Percentiles rank a stretch among this genome's conserved stretches.
Conservation (phyloP, 129 eudicot genomes). For the Lactuca saligna region DNA sequence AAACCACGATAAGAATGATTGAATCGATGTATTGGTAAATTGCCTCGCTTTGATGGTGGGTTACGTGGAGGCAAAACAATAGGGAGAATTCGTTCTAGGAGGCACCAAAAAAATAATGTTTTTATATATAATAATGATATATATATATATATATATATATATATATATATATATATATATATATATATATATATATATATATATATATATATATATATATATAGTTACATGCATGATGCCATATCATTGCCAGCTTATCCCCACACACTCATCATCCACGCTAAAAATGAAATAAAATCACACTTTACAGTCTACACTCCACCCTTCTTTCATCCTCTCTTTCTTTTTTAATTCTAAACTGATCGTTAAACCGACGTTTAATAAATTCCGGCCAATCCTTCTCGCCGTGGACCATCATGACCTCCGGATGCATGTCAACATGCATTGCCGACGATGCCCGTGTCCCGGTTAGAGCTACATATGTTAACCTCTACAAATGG, state of each 20-base stretch:
- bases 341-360: conserved; percentile 37
- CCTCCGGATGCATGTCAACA: conserved; percentile 71
- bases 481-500: conserved; percentile 84
- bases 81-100: no score
- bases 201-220: no score
- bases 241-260: conserved; percentile 36
- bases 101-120: no score
- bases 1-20: no score
- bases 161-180: no score
- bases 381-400: conserved; percentile 14
- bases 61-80: no score
- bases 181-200: no score
- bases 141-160: no score
- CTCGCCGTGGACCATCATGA: conserved; percentile 37
- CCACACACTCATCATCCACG: conserved; percentile 35
- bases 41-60: no score
- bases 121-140: no score
- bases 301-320: conserved; percentile 27
- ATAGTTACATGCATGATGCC: conserved; percentile 21
- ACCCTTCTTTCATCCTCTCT: conserved; percentile 21
- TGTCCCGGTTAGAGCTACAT: conserved; percentile 71
- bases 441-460: conserved; percentile 58
- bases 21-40: no score
- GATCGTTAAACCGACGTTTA: conserved; percentile 15
- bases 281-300: conserved; percentile 5